These are phyloP conservation scores for Persicaria maculosa DNA, from an alignment of 148 eudicot genomes.

Conservation along the genomic window DNA sequence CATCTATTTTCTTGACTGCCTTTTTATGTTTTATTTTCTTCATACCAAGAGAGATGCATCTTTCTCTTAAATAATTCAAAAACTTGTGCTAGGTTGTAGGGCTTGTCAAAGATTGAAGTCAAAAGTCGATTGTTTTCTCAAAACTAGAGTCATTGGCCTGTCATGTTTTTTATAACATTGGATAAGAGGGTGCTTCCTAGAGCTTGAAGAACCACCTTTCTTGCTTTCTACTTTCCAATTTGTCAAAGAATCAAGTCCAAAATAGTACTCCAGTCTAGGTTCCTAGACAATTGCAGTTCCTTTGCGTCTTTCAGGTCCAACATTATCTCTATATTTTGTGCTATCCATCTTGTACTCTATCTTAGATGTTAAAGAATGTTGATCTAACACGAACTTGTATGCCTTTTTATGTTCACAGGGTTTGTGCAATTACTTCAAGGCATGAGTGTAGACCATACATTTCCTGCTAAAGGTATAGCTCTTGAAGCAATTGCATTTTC, in stretches of 20 bases:
- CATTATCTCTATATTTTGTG: neutral
- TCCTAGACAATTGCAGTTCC: neutral
- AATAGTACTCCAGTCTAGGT: neutral
- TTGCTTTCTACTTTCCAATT: conserved; percentile 2
- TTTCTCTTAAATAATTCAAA: neutral
- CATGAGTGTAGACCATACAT: neutral
- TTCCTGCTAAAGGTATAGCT: neutral
- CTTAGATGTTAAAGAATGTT: neutral
- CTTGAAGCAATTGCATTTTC: neutral
- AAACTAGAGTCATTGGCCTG: neutral
- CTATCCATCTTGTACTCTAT: neutral
- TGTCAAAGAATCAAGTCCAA: neutral
- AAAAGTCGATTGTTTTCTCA: neutral
- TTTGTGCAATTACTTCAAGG: conserved; percentile 1
- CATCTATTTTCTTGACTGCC: neutral
- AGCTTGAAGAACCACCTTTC: neutral
- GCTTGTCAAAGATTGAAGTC: neutral
- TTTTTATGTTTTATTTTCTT: neutral
- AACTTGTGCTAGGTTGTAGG: conserved; percentile 2
- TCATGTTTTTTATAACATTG: neutral
- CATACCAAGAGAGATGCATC: neutral
- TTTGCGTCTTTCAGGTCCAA: conserved; percentile 1
- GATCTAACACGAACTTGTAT: neutral
- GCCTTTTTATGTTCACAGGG: conserved; percentile 2
- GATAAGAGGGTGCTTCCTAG: neutral